These are phyloP conservation scores for Trichoderma atrobrunneum DNA, from an alignment of 2,329 filamentous ascomycete species.

Conservation along the genomic window DNA sequence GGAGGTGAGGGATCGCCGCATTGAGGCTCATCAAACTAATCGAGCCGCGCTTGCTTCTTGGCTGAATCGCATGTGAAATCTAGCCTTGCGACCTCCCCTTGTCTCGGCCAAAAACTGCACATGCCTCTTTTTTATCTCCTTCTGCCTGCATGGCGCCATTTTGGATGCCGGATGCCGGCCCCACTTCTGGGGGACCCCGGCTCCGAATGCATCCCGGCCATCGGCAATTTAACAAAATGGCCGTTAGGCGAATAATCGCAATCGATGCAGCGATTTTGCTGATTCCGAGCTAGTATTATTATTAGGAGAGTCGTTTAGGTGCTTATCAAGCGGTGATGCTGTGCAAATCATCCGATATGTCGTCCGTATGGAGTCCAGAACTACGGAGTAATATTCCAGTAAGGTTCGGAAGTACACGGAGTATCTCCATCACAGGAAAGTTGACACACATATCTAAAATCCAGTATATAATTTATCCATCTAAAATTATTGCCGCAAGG, in stretches of 20 bases:
- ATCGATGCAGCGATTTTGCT: not conserved
- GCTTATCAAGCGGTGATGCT: not conserved
- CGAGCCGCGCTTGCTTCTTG: not conserved
- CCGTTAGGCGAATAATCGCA: not conserved
- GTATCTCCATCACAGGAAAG: not conserved
- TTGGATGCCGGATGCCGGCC: not conserved
- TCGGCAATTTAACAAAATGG: not conserved
- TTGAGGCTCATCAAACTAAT: not conserved
- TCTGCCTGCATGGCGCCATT: not conserved
- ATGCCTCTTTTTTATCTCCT: not conserved
- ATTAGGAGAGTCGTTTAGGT: not conserved
- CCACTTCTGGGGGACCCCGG: not conserved
- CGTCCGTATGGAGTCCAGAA: not conserved
- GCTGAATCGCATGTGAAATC: constrained; percentile 6
- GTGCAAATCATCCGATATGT: not conserved
- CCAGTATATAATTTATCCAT: not conserved
- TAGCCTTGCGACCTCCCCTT: not conserved
- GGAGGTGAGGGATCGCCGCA: not conserved
- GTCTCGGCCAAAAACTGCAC: not conserved
- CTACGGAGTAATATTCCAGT: not conserved
- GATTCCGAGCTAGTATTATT: not conserved
- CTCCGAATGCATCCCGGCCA: not conserved
- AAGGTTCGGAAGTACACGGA: not conserved
- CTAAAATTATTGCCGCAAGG: not conserved
- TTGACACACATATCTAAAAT: not conserved